Percentiles rank a stretch among this genome's conserved stretches.
Evolutionary conservation across 305 asterid genomes (phyloP).

Genomic region (Solanum hybrid): DNA sequence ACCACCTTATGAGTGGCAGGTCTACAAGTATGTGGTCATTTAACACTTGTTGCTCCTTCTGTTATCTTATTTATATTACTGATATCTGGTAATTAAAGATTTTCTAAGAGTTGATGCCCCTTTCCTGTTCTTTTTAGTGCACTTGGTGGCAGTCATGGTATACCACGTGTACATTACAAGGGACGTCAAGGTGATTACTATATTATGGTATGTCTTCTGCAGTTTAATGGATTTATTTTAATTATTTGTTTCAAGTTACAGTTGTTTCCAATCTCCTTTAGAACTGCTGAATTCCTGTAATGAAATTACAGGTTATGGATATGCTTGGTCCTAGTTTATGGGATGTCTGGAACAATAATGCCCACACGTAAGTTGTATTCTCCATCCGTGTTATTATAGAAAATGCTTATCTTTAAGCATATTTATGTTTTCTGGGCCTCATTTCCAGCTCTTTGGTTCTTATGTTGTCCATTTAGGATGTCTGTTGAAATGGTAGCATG

Average conservation of each 20-base stretch:
- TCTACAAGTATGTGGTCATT: constrained; percentile 62
- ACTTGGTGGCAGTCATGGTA: constrained; percentile 86
- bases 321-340: constrained; percentile 95
- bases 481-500: constrained; percentile 92
- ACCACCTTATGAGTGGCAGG: constrained; percentile 88
- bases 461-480: constrained; percentile 43
- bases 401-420: neutral
- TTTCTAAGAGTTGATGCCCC: constrained; percentile 3
- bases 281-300: neutral
- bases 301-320: constrained; percentile 72
- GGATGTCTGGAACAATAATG: constrained; percentile 85
- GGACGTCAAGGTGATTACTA: constrained; percentile 87
- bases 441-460: neutral
- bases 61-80: neutral
- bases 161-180: constrained; percentile 79
- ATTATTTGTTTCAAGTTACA: neutral
- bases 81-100: neutral
- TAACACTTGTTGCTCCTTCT: neutral
- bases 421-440: constrained; percentile 6
- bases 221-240: neutral
- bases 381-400: neutral
- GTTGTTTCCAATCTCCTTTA: neutral
- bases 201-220: constrained; percentile 51
- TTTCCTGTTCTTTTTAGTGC: constrained; percentile 33
- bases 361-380: constrained; percentile 45